phyloP scores from a whole-genome alignment of 2,329 filamentous ascomycete species.

The Arthrinium puccinioides region DNA sequence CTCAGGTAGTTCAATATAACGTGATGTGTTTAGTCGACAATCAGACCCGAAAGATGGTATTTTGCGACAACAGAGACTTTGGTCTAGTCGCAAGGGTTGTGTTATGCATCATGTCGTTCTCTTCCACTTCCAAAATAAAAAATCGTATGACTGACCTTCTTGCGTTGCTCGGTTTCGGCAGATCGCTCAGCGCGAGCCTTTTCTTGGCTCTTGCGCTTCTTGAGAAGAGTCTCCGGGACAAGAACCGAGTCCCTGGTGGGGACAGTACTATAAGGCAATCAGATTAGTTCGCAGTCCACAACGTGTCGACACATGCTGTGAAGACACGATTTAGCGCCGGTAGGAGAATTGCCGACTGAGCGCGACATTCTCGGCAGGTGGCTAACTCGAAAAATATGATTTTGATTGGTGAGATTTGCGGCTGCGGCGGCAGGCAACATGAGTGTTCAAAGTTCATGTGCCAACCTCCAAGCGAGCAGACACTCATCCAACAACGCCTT shows the following conservation, averaged over 20 bases:
- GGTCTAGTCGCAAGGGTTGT: constrained; percentile 89
- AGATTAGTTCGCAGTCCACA: constrained; percentile 75
- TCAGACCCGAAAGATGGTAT: constrained; percentile 99
- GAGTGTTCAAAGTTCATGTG: no score
- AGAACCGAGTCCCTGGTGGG: constrained; percentile 93
- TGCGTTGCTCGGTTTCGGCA: constrained; percentile 76
- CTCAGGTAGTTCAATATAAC: no score
- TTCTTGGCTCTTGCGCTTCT: constrained; percentile 99
- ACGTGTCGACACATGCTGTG: not conserved
- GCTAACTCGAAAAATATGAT: constrained; percentile 69
- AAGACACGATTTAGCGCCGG: constrained; percentile 55
- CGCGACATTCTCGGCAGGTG: constrained; percentile 87
- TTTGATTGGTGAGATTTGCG: constrained; percentile 68
- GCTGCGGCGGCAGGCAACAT: no score
- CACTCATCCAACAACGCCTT: constrained; percentile 77
- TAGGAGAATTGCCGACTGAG: constrained; percentile 86
- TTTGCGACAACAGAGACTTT: constrained; percentile 93
- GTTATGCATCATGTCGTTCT: constrained; percentile 76
- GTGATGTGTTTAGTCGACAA: no score
- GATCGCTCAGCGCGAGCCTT: constrained; percentile 90
- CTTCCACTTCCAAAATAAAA: constrained; percentile 11
- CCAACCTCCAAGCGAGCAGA: no score
- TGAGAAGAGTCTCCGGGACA: constrained; percentile 98
- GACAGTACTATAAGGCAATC: constrained; percentile 63
- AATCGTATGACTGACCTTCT: constrained; percentile 64